phyloP scores from a whole-genome alignment of 2,329 filamentous ascomycete species.

The Pestalotiopsis sp. region DNA sequence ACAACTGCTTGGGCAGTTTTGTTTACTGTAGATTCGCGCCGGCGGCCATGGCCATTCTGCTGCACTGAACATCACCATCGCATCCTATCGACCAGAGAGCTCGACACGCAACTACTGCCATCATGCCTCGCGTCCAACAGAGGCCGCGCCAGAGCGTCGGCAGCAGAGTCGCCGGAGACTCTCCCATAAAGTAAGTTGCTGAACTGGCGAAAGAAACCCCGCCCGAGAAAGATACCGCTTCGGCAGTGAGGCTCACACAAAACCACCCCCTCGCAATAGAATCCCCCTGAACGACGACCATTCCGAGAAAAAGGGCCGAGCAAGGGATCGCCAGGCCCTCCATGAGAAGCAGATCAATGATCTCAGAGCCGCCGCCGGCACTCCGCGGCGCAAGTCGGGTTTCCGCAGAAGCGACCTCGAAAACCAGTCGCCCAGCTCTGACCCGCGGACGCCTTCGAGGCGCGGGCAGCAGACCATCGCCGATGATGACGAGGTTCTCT shows the following conservation, averaged over 20 bases:
- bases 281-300: slow-evolving; percentile 96
- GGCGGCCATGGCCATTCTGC: slow-evolving; percentile 6
- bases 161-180: slow-evolving; percentile 45
- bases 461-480: slow-evolving; percentile 28
- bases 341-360: slow-evolving; percentile 92
- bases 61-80: slow-evolving; percentile 15
- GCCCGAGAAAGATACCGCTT: not conserved
- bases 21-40: slow-evolving; percentile 4
- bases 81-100: slow-evolving; percentile 18
- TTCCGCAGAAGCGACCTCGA: slow-evolving; percentile 60
- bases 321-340: slow-evolving; percentile 83
- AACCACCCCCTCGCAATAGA: slow-evolving; percentile 44
- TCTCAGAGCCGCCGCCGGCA: slow-evolving; percentile 73
- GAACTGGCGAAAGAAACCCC: not conserved
- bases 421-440: slow-evolving; percentile 56
- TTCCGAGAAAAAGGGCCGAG: slow-evolving; percentile 83
- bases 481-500: slow-evolving; percentile 60
- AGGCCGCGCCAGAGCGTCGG: slow-evolving; percentile 48
- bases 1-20: slow-evolving; percentile 4
- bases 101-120: slow-evolving; percentile 20
- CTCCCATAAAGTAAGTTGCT: slow-evolving; percentile 54
- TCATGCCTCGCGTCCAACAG: slow-evolving; percentile 61
- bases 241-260: slow-evolving; percentile 7
- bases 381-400: slow-evolving; percentile 65
- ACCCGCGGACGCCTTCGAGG: slow-evolving; percentile 53